phyloP scores from a whole-genome alignment of 208 protist genomes.

The Acanthamoeba divionensis region DNA sequence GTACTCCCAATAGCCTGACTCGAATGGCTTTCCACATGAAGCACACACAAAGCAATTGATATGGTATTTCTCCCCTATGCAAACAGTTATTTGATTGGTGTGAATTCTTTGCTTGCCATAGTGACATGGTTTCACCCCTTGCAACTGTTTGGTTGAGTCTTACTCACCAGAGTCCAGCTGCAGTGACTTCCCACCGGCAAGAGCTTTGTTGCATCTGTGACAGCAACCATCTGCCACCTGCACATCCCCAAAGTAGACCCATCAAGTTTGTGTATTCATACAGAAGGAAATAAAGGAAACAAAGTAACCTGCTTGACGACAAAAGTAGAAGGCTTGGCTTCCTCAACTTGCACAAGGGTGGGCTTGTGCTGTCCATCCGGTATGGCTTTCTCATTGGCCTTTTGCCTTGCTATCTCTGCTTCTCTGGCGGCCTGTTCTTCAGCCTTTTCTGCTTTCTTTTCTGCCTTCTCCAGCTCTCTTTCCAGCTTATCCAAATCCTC shows the following conservation, averaged over 20 bases:
- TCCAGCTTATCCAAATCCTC: constrained; percentile 35
- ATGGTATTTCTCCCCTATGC: neutral
- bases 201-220: no score
- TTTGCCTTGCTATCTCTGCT: constrained; percentile 9
- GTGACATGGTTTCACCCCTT: no score
- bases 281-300: neutral
- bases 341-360: no score
- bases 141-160: no score
- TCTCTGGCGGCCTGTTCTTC: neutral
- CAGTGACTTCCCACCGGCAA: no score
- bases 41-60: constrained; percentile 1
- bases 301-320: neutral
- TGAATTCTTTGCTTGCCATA: no score
- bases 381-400: constrained; percentile 34
- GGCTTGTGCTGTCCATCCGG: no score
- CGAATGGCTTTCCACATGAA: neutral
- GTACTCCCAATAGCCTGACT: constrained; percentile 32
- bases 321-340: no score
- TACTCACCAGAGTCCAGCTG: no score
- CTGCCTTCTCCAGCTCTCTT: neutral
- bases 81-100: neutral
- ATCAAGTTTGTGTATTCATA: no score
- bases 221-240: no score
- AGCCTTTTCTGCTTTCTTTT: neutral
- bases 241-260: no score